Conservation (phyloP, 1,139 yeast genomes). For the Starmera stellimalicola region DNA sequence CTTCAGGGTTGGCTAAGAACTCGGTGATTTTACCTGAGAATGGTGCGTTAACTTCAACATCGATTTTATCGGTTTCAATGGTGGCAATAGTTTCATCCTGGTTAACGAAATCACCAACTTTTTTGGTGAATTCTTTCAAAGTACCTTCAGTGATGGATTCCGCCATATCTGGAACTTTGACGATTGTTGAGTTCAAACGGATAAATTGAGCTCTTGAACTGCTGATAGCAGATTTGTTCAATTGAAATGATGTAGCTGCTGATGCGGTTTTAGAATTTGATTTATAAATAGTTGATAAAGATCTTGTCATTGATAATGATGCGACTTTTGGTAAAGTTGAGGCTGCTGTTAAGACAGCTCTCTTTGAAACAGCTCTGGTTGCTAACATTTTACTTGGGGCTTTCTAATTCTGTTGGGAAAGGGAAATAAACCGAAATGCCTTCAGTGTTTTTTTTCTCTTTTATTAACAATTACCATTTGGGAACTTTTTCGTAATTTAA, state of each 20-base stretch:
- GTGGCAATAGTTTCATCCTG: slow-evolving; percentile 92
- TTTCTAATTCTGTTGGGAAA: too few species aligned
- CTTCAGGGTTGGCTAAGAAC: slow-evolving; percentile 75
- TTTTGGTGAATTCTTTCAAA: slow-evolving; percentile 63
- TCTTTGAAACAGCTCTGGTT: not conserved
- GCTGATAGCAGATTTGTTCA: not conserved
- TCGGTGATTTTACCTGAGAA: slow-evolving; percentile 85
- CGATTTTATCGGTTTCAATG: slow-evolving; percentile 97
- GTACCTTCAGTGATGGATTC: slow-evolving; percentile 98
- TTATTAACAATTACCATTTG: too few species aligned
- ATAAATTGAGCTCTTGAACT: slow-evolving; percentile 8
- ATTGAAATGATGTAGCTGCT: not conserved
- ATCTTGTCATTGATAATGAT: not conserved
- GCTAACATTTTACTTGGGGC: not conserved
- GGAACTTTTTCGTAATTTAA: too few species aligned
- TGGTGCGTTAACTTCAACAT: slow-evolving; percentile 94
- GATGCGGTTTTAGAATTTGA: not conserved
- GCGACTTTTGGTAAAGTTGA: not conserved
- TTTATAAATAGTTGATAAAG: not conserved
- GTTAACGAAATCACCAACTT: slow-evolving; percentile 82
- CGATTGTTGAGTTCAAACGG: slow-evolving; percentile 31
- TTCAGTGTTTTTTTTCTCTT: too few species aligned
- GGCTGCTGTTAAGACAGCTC: too few species aligned
- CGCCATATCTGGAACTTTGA: slow-evolving; percentile 98
- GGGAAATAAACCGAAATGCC: too few species aligned